Evolutionary conservation across 176 grass and related monocot genomes (phyloP), one percentile per base, ranked within the genome.

Genomic region (Dactylis glomerata): DNA sequence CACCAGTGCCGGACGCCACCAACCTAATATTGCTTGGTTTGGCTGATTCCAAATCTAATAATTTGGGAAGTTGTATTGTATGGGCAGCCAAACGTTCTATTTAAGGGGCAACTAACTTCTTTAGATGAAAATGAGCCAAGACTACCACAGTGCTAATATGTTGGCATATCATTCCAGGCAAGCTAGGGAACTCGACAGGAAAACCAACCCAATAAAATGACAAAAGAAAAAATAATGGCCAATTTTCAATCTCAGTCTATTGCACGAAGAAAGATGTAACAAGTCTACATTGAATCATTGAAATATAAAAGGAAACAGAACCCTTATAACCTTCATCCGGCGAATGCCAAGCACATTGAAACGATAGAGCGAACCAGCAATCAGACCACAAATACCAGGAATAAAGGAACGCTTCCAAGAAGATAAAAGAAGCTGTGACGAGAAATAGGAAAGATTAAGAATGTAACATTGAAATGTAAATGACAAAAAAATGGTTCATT

Each of bases 361-460:
- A 77, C 76, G 91, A 83, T 94, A 99, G 5, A 99, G 89, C 82
- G 86, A 86, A 84, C 93, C 96, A 58, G 96, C 86, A 68, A 96
- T 31, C 68, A 96, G 44, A 81, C 96, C 93, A 84, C 92, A 99
- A 80, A 99, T 82, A 66, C 93, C 89, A 86, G 96, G 96, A 87
- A 99, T 74, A 83, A 99, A 79, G 22, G 96, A 99, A 81, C 88
- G 44, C 79, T 80, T 96, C 96, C 91, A 92, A 63, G 87, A 90
- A 76, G 83, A 99, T 87, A 99, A 86, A 81, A 99, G 81, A 90
- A 99, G 93, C 96, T 99, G 87, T 47, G 72, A 81, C 85, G 5
- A 80, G 49, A 73, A 91, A 42, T 8, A 74, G 54, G 75, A 69
- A 81, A 54, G 37, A 44, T 33, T 62, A 76, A 68, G 10, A 26